These are phyloP conservation scores for Canna indica DNA, from an alignment of 176 grass and related monocot species.

Conservation along the genomic window DNA sequence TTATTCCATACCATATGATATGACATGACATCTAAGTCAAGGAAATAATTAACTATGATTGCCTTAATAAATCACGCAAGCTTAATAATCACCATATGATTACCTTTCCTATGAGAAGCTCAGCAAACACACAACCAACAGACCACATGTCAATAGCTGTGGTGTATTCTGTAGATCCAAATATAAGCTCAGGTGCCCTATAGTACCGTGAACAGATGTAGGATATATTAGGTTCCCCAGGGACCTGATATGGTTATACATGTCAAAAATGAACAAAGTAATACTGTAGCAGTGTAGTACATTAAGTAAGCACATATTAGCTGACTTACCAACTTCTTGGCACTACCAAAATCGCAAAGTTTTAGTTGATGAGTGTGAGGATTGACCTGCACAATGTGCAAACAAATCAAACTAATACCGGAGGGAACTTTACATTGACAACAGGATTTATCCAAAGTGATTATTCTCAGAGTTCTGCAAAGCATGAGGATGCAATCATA, in stretches of 20 bases:
- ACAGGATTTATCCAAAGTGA: neutral
- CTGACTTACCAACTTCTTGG: slow-evolving; percentile 14
- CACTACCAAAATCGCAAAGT: slow-evolving; percentile 24
- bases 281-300: neutral
- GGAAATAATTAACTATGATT: neutral
- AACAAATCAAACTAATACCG: slow-evolving; percentile 1
- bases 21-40: neutral
- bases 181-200: slow-evolving; percentile 20
- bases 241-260: neutral
- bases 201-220: slow-evolving; percentile 23
- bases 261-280: neutral
- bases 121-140: slow-evolving; percentile 12
- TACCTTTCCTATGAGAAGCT: slow-evolving; percentile 22
- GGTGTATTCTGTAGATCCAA: slow-evolving; percentile 19
- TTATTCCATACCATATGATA: neutral
- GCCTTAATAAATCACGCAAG: neutral
- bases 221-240: slow-evolving; percentile 16
- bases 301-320: neutral
- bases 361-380: slow-evolving; percentile 23
- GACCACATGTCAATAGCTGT: slow-evolving; percentile 23
- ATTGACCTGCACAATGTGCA: slow-evolving; percentile 3
- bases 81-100: neutral
- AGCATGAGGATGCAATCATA: too few relatives aligned
- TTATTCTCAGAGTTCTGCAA: neutral
- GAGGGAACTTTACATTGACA: neutral